Conservation (phyloP, 2,329 filamentous ascomycete species). For the Allantophomopsis cytisporea region DNA sequence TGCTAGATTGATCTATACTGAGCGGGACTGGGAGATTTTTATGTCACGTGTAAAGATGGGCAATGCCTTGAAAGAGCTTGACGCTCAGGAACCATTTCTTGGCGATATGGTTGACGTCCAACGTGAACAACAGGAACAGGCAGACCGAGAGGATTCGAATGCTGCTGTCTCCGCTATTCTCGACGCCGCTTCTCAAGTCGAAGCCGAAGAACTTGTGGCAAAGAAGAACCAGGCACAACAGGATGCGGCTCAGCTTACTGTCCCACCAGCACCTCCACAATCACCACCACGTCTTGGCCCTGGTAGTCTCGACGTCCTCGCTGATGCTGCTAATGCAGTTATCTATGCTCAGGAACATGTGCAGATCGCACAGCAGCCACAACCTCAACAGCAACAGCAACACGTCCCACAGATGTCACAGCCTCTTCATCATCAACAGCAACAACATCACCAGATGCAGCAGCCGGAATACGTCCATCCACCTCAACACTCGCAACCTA, state of each 20-base stretch:
- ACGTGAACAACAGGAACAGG: too few relatives aligned
- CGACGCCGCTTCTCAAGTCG: too few relatives aligned
- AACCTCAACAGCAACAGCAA: neutral
- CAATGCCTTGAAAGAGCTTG: neutral
- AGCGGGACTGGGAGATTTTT: conserved; percentile 1
- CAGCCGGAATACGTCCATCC: too few relatives aligned
- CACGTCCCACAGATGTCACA: neutral
- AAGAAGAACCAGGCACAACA: too few relatives aligned
- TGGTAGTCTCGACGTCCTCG: conserved; percentile 2
- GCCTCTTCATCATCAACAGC: too few relatives aligned
- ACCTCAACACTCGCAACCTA: too few relatives aligned
- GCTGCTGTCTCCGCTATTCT: too few relatives aligned
- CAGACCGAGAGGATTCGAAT: too few relatives aligned
- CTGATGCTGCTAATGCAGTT: conserved; percentile 2
- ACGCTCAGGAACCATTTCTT: neutral
- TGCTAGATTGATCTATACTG: neutral
- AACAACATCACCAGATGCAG: too few relatives aligned
- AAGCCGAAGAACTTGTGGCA: too few relatives aligned
- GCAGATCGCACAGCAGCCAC: neutral
- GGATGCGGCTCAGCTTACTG: conserved; percentile 1
- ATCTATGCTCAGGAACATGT: conserved; percentile 1
- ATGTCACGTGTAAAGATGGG: neutral
- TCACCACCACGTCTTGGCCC: conserved; percentile 1
- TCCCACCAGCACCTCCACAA: conserved; percentile 6
- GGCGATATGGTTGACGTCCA: neutral